Conservation (phyloP, 2,329 filamentous ascomycete species). For the Pseudopithomyces chartarum region DNA sequence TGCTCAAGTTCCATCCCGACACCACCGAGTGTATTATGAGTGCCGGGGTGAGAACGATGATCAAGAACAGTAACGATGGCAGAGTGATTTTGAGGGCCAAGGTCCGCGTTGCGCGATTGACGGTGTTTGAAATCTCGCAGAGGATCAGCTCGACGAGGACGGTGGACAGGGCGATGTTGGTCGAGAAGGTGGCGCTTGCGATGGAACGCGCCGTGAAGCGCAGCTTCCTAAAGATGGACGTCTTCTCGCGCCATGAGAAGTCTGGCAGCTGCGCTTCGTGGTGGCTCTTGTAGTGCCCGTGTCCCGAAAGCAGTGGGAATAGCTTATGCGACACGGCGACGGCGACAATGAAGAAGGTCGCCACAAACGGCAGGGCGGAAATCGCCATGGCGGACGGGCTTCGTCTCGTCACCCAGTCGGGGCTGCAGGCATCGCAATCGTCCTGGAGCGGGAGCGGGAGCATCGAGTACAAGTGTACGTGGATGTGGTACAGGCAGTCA, state of each 20-base stretch:
- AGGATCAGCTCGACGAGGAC: slow-evolving; percentile 81
- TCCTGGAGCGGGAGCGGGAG: slow-evolving; percentile 44
- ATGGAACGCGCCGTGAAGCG: slow-evolving; percentile 43
- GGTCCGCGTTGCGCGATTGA: slow-evolving; percentile 69
- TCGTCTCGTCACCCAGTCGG: slow-evolving; percentile 51
- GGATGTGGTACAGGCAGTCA: slow-evolving; percentile 13
- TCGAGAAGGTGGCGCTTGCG: slow-evolving; percentile 71
- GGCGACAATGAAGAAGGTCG: slow-evolving; percentile 70
- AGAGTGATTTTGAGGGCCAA: slow-evolving; percentile 73
- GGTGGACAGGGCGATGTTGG: slow-evolving; percentile 76
- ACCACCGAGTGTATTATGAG: slow-evolving; percentile 74
- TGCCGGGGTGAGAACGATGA: slow-evolving; percentile 77
- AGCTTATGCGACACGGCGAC: slow-evolving; percentile 69
- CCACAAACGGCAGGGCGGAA: slow-evolving; percentile 69
- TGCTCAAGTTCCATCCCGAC: slow-evolving; percentile 66
- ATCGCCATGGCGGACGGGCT: slow-evolving; percentile 60
- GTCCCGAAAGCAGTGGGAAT: slow-evolving; percentile 72
- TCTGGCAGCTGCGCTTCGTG: slow-evolving; percentile 65
- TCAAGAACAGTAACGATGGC: slow-evolving; percentile 70
- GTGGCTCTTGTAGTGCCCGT: slow-evolving; percentile 62
- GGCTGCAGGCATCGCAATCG: slow-evolving; percentile 64
- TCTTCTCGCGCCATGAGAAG: slow-evolving; percentile 26
- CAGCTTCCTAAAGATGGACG: slow-evolving; percentile 45
- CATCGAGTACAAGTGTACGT: slow-evolving; percentile 26
- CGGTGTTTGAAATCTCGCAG: slow-evolving; percentile 79